Conservation (phyloP, 352 stramenopile species). For the Thalassiosira ordinaria region DNA sequence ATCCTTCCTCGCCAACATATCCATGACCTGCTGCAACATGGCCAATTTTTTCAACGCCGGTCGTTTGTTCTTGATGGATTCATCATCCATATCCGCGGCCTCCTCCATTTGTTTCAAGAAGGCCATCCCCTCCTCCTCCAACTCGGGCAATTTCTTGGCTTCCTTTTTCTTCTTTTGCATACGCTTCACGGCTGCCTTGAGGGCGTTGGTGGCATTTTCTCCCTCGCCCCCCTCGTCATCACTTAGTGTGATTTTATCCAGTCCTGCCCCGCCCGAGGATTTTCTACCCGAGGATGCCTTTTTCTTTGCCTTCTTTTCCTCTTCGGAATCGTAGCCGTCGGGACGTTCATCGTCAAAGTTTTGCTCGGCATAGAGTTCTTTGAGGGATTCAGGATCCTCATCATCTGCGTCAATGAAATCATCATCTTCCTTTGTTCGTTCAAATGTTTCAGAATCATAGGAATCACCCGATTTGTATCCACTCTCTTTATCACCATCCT, state of each 20-base stretch:
- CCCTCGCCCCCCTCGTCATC: slow-evolving; percentile 58
- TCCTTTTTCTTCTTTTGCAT: slow-evolving; percentile 84
- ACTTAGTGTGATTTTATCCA: slow-evolving; percentile 54
- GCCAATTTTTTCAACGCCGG: slow-evolving; percentile 75
- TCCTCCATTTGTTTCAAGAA: slow-evolving; percentile 80
- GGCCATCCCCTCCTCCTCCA: slow-evolving; percentile 73
- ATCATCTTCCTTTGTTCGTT: slow-evolving; percentile 81
- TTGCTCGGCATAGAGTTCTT: slow-evolving; percentile 86
- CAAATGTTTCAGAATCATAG: slow-evolving; percentile 73
- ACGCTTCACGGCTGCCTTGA: slow-evolving; percentile 74
- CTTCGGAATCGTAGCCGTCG: slow-evolving; percentile 60
- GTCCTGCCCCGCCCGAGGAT: slow-evolving; percentile 7
- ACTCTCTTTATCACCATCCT: slow-evolving; percentile 31
- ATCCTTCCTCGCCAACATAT: slow-evolving; percentile 70
- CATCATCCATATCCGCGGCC: slow-evolving; percentile 76
- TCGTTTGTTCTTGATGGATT: slow-evolving; percentile 57
- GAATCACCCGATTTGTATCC: slow-evolving; percentile 79
- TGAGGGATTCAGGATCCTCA: slow-evolving; percentile 80
- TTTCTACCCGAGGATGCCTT: slow-evolving; percentile 16
- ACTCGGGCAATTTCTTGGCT: slow-evolving; percentile 67
- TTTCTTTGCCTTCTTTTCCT: slow-evolving; percentile 54
- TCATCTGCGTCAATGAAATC: slow-evolving; percentile 86
- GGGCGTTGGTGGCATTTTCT: slow-evolving; percentile 66
- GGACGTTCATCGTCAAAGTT: slow-evolving; percentile 82
- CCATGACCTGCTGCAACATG: slow-evolving; percentile 74